These are phyloP conservation scores for Venturiaceae sp. DNA, from an alignment of 2,329 filamentous ascomycete species.

Conservation along the genomic window DNA sequence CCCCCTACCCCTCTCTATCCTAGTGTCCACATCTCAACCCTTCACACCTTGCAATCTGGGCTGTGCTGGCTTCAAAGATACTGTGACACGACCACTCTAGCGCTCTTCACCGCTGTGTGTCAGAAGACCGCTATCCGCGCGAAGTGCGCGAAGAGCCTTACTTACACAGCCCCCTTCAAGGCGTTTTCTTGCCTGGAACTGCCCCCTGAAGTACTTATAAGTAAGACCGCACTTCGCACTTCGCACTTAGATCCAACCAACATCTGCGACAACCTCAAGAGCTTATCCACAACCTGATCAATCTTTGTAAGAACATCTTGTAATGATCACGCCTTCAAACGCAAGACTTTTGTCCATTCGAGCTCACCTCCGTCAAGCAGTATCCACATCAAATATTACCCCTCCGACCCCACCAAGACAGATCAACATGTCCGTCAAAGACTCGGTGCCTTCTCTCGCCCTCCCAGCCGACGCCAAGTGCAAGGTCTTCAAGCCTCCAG, in stretches of 20 bases:
- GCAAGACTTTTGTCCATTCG: not conserved
- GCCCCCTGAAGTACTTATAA: not conserved
- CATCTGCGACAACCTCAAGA: not conserved
- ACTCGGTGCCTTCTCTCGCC: not conserved
- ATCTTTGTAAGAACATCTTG: not conserved
- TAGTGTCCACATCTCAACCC: not conserved
- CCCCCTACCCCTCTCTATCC: not conserved
- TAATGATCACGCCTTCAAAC: not conserved
- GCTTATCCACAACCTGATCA: not conserved
- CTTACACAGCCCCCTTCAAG: not conserved
- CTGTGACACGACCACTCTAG: no score
- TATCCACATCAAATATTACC: not conserved
- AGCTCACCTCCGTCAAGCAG: not conserved
- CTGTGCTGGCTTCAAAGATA: not conserved
- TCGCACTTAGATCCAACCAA: not conserved
- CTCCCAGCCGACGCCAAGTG: constrained; percentile 3
- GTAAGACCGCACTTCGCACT: no score
- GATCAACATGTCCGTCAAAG: not conserved
- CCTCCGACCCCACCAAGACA: not conserved
- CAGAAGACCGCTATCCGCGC: not conserved
- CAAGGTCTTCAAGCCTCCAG: constrained; percentile 5
- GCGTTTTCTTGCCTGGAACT: not conserved
- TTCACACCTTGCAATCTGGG: not conserved
- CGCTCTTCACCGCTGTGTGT: not conserved
- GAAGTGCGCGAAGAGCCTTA: not conserved